Evolutionary conservation across 352 stramenopile genomes (phyloP), one percentile per base, ranked within the genome.

Genomic region (Phytopythium litorale): DNA sequence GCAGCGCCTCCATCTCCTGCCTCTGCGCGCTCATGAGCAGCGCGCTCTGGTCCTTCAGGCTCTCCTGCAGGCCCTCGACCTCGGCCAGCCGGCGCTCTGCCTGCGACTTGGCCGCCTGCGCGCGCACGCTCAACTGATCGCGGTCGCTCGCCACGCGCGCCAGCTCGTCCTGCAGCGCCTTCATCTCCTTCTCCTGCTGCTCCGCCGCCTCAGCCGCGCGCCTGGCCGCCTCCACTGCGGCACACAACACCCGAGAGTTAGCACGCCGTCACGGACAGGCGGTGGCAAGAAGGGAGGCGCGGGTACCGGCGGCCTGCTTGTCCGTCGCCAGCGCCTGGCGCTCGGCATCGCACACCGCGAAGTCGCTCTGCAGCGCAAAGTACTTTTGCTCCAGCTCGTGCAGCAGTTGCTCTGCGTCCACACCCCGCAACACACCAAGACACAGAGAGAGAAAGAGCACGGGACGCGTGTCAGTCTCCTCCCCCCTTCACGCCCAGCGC

Each of bases 371-470:
- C 3, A 87, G 60, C 13, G 60, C 63, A 57, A 91, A 59, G 65
- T 81, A 88, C 64, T 93, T 91, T 33, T 76, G 77, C 63, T 93
- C 84, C 37, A 92, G 65, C 52, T 93, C 84, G 58, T 93, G 84
- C 30, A 91, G 65, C 56, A 91, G 60, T 87, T 93, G 81, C 56
- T 92, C 82, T 91, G 56, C 62, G 57, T 30, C n/a, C 15, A 18
- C 38, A n/a, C 38, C 11, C n/a, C 45, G 6, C 21, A 51, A 15
- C 1, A n/a, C 42, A 25, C 42, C 0, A 5, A 49, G n/a, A n/a
- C n/a, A 30, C 43, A 50, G 6, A 50, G 5, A 30, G 5, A 11
- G 7, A 23, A 16, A 21, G 19, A 30, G n/a, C n/a, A n/a, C n/a
- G n/a, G n/a, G 8, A 7, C n/a, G 43, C 19, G 43, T n/a, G 64